These are phyloP conservation scores for Cucumis hystrix DNA, from an alignment of 306 rosid genomes.

Conservation along the genomic window DNA sequence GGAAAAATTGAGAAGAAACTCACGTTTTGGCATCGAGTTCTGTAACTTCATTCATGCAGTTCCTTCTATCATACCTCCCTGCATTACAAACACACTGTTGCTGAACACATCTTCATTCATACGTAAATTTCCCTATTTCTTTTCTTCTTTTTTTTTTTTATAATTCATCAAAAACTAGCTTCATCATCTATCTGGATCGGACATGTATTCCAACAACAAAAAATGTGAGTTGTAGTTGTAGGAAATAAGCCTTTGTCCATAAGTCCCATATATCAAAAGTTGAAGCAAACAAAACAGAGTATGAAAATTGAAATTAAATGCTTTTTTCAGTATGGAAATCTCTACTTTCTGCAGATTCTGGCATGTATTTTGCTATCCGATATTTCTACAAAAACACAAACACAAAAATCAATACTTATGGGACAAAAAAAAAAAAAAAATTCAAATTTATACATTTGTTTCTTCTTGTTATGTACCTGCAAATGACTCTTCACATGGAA, in stretches of 20 bases:
- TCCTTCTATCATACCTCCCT: conserved; percentile 62
- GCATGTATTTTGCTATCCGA: conserved; percentile 76
- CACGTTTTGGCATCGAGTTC: conserved; percentile 62
- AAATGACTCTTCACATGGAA: conserved; percentile 87
- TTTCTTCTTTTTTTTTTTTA: neutral
- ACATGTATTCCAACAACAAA: neutral
- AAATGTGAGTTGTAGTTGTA: neutral
- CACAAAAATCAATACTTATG: neutral
- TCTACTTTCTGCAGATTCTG: conserved; percentile 57
- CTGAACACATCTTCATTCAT: neutral
- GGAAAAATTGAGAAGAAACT: neutral
- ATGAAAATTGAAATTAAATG: neutral
- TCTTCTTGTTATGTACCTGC: conserved; percentile 26
- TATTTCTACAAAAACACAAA: conserved; percentile 38
- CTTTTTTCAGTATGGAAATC: neutral
- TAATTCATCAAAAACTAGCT: neutral
- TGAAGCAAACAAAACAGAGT: neutral
- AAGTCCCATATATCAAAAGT: neutral
- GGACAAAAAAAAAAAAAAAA: neutral
- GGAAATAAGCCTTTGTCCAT: neutral
- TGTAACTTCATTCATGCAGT: conserved; percentile 16
- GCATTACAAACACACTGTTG: conserved; percentile 18
- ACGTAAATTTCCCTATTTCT: neutral
- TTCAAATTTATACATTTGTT: neutral
- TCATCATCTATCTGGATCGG: neutral